phyloP scores from a whole-genome alignment of 2,329 filamentous ascomycete genomes.

The Microthyrium microscopicum region DNA sequence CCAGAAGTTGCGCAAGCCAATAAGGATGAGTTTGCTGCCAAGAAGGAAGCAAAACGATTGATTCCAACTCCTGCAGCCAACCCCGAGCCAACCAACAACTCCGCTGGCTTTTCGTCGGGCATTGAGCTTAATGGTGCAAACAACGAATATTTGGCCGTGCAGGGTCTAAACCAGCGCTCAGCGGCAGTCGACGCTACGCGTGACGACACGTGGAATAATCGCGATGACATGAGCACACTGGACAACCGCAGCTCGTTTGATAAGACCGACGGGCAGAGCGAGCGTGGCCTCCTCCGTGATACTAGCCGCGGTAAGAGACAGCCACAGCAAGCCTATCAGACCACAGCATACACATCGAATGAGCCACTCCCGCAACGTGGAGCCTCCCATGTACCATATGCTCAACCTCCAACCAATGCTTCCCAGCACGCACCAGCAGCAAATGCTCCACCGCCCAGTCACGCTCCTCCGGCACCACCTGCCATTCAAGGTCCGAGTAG shows the following conservation, averaged over 20 bases:
- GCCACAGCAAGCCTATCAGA: no score
- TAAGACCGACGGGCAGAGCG: neutral
- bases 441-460: no score
- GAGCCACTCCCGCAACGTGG: no score
- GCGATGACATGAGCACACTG: slow-evolving; percentile 21
- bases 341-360: no score
- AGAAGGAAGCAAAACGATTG: slow-evolving; percentile 49
- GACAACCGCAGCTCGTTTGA: slow-evolving; percentile 17
- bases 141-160: slow-evolving; percentile 25
- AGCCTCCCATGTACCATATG: no score
- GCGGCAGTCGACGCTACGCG: slow-evolving; percentile 26
- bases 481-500: no score
- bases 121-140: slow-evolving; percentile 10
- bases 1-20: slow-evolving; percentile 50
- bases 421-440: no score
- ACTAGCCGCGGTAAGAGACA: no score
- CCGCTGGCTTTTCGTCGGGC: slow-evolving; percentile 18
- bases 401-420: no score
- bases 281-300: no score
- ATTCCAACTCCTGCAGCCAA: slow-evolving; percentile 32
- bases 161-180: slow-evolving; percentile 25
- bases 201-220: slow-evolving; percentile 28
- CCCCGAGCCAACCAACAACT: slow-evolving; percentile 3
- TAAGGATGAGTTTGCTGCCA: slow-evolving; percentile 30
- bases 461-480: no score